phyloP scores from a whole-genome alignment of 352 stramenopile species.

The Phytopythium mirpurense region DNA sequence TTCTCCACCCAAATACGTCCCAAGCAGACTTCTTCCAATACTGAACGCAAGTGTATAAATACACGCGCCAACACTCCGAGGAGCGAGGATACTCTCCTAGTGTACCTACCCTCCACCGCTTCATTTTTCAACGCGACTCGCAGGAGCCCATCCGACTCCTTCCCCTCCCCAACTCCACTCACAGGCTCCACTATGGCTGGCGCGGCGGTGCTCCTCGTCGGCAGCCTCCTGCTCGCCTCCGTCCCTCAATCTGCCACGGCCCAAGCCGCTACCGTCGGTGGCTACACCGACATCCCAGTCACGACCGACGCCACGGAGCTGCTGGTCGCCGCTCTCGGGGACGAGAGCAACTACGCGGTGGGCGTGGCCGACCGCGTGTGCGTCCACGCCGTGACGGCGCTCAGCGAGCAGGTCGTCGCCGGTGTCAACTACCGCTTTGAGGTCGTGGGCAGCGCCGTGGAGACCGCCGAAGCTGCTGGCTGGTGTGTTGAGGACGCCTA shows the following conservation, averaged over 20 bases:
- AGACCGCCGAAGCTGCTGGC: neutral
- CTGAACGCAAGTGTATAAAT: no score
- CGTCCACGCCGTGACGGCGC: constrained; percentile 6
- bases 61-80: no score
- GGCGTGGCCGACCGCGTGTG: constrained; percentile 8
- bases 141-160: no score
- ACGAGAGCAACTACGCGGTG: constrained; percentile 5
- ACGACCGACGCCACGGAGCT: constrained; percentile 4
- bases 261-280: neutral
- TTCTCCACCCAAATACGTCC: no score
- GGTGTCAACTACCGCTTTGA: constrained; percentile 20
- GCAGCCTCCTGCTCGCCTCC: neutral
- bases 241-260: neutral
- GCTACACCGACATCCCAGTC: constrained; percentile 1
- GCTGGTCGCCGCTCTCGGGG: constrained; percentile 5
- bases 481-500: constrained; percentile 13
- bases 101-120: no score
- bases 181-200: neutral
- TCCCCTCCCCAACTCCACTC: no score
- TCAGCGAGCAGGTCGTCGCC: constrained; percentile 15
- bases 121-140: no score
- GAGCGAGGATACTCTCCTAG: no score
- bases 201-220: neutral
- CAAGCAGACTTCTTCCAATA: no score
- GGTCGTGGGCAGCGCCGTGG: constrained; percentile 6